Percentiles rank a stretch among this genome's conserved stretches.
Evolutionary conservation across 176 grass and related monocot genomes (phyloP).

Genomic region (Musa beccarii): DNA sequence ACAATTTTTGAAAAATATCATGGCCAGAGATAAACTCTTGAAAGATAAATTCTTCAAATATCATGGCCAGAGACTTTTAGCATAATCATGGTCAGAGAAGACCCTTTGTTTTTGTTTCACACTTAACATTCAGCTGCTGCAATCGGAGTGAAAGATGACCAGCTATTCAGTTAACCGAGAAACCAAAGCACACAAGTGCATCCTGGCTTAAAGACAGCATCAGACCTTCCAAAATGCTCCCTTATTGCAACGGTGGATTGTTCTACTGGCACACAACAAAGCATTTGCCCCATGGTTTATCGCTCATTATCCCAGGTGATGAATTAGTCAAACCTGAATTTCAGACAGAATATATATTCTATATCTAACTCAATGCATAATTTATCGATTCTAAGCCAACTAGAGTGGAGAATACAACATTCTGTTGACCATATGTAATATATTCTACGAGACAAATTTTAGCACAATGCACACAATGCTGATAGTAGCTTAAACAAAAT

Average conservation of each 20-base stretch:
- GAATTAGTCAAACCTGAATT: not conserved
- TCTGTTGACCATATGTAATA: too few relatives aligned
- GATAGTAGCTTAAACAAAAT: too few relatives aligned
- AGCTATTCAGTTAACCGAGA: not conserved
- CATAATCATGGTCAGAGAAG: not conserved
- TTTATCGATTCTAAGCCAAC: too few relatives aligned
- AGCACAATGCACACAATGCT: too few relatives aligned
- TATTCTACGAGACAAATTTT: too few relatives aligned
- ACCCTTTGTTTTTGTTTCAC: slow-evolving; percentile 18
- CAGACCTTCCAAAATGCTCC: slow-evolving; percentile 15
- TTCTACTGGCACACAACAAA: slow-evolving; percentile 15
- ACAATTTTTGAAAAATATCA: too few relatives aligned
- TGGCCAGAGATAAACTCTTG: too few relatives aligned
- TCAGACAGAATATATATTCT: not conserved
- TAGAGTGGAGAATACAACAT: too few relatives aligned
- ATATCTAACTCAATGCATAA: too few relatives aligned
- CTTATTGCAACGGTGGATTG: slow-evolving; percentile 18
- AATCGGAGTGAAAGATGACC: slow-evolving; percentile 16
- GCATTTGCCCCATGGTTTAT: slow-evolving; percentile 6
- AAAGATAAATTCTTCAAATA: too few relatives aligned
- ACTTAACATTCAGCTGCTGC: slow-evolving; percentile 13
- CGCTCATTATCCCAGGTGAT: not conserved
- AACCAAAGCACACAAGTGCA: slow-evolving; percentile 12
- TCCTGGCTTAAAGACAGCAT: slow-evolving; percentile 16
- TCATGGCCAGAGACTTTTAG: too few relatives aligned